A percentile compares a stretch with the other conserved stretches of the same genome.
Conservation (phyloP, 208 protist species). For the Novymonas esmeraldas region DNA sequence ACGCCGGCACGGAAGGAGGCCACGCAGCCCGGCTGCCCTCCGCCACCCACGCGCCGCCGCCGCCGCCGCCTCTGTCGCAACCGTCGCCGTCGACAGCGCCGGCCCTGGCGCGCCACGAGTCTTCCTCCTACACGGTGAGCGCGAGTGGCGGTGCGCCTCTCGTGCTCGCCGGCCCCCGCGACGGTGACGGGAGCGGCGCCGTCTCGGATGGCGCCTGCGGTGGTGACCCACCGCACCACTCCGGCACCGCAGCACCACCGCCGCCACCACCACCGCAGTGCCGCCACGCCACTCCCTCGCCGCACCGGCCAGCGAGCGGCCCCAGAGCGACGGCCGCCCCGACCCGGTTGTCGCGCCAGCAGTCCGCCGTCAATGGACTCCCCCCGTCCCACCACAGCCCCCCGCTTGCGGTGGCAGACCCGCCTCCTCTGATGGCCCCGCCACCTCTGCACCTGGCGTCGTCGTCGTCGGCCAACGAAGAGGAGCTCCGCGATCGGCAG, state of each 20-base stretch:
- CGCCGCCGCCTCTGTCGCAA: neutral
- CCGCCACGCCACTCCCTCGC: neutral
- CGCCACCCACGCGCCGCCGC: neutral
- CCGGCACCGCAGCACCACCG: conserved; percentile 5
- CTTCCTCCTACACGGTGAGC: neutral
- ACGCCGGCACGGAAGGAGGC: conserved; percentile 7
- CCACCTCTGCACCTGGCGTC: neutral
- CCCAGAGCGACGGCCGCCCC: neutral
- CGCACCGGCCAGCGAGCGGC: neutral
- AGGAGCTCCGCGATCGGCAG: conserved; percentile 26
- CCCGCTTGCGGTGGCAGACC: neutral
- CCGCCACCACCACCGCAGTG: conserved; percentile 5
- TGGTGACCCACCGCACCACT: too few species aligned
- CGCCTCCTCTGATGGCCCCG: conserved; percentile 2
- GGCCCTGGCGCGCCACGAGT: neutral
- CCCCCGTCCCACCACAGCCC: conserved; percentile 7
- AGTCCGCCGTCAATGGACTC: conserved; percentile 10
- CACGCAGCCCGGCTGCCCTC: neutral
- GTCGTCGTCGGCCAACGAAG: conserved; percentile 3
- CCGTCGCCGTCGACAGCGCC: too few species aligned
- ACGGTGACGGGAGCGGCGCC: conserved; percentile 7
- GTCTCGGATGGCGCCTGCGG: neutral
- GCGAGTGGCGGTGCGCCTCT: too few species aligned
- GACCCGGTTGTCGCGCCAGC: conserved; percentile 9
- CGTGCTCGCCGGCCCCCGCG: neutral